Base-by-base conservation (phyloP, 345 rosid genomes). In the Crucihimalaya himalaica region DNA sequence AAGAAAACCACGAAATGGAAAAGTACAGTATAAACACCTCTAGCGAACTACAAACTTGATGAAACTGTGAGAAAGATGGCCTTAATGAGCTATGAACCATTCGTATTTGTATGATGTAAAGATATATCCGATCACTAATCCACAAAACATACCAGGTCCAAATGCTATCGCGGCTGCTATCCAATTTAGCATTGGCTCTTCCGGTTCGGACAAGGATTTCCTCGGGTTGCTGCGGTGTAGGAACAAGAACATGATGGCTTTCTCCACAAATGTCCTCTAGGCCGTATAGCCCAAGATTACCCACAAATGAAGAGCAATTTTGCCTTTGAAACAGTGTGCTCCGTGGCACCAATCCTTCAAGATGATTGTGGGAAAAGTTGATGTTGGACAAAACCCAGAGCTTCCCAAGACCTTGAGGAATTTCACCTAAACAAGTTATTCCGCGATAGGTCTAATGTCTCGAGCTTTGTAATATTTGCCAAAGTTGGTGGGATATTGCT, bases 341-440 rank as follows among this genome's bases (percentile, higher is more conserved):
- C 0, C 1, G 45, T 39, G 56, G 74, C 40, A 70, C 39, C 10
- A 29, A 43, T 9, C 74, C 74, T 10, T 31, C 0, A 2, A 70
- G 65, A 18, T 42, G 56, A 13, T 70, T 70, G 15, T 55, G 19
- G 12, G 74, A 57, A 46, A 57, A 15, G 29, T 55, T 70, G 50
- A 70, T 57, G 54, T 45, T 18, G 13, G 72, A 34, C 1, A 60
- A 39, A 28, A 37, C 55, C 37, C 54, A 8, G 32, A 55, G 73
- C 0, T 34, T 58, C 12, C 57, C 75, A 1, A 71, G 57, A 23
- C 10, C 13, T 58, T 0, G 52, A 59, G 57, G 66, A 31, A 70
- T 70, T 8, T 56, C 5, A 4, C 66, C 74, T 19, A 60, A 60
- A 34, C 1, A 71, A 37, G 47, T 45, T 48, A 16, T 71, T 71